Evolutionary conservation across 768 basidiomycete species (phyloP), one percentile per base, ranked within the genome.

Genomic region (Mycena vulgaris): DNA sequence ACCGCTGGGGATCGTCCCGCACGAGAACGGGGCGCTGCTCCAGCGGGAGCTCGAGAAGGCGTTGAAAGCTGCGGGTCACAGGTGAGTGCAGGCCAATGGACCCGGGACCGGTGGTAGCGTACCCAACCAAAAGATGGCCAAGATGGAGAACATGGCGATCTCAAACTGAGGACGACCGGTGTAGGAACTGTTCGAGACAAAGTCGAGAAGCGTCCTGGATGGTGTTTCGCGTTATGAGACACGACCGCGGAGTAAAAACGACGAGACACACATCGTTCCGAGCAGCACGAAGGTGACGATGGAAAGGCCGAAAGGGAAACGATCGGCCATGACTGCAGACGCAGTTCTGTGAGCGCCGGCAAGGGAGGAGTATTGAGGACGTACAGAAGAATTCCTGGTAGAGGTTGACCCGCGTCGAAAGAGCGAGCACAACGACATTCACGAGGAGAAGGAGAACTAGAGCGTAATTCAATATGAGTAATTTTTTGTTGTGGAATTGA

Each of bases 341-440:
- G 42, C 42, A n/a, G 56, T 21, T 21, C 31, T 13, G 56, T 71
- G 30, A 73, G 66, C 65, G 57, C 63, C 25, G 40, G 21, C 17
- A 23, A 48, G 31, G 21, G 48, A 31, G 39, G n/a, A 3, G 30
- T 39, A 27, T 5, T 19, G 49, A 13, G n/a, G 11, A 81, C 87
- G 73, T 66, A 90, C 89, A 91, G 80, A 87, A 90, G 77, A 85
- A 91, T 28, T 88, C 87, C 74, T 89, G 87, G 75, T 87, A 90
- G 27, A 79, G 74, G 78, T 90, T 90, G 51, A 91, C 87, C 52
- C 83, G 82, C 21, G 85, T 80, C 0, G 89, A 83, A 59, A 90
- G 82, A 14, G 83, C 89, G 45, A 91, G 80, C 17, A 88, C 87
- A 56, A 88, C 72, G 66, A 88, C 77, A 73, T 88, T 86, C 63